phyloP scores from a whole-genome alignment of 208 protist genomes.

The Acanthamoeba royreba region DNA sequence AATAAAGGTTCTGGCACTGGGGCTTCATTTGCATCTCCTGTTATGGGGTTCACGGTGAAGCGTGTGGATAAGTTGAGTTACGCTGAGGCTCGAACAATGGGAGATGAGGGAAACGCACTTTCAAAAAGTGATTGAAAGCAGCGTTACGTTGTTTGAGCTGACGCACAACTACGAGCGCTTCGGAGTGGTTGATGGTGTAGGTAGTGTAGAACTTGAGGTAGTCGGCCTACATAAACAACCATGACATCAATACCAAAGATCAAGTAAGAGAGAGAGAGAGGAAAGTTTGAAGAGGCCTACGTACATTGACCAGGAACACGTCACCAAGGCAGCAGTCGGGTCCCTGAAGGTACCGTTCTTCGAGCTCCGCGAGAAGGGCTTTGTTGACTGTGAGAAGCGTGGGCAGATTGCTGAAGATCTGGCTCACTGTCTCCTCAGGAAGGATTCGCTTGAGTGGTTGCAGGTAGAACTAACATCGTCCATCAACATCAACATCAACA shows the following conservation, averaged over 20 bases:
- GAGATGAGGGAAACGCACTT: neutral
- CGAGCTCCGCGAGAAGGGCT: neutral
- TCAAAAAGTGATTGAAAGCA: neutral
- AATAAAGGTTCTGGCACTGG: slow-evolving; percentile 9
- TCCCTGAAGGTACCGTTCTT: neutral
- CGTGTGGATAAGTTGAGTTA: neutral
- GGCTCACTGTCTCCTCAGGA: neutral
- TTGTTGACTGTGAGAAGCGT: slow-evolving; percentile 1
- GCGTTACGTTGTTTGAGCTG: neutral
- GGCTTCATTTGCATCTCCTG: slow-evolving; percentile 44
- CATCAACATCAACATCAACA: neutral
- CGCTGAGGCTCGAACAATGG: neutral
- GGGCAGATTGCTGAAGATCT: slow-evolving; percentile 27
- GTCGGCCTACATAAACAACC: neutral
- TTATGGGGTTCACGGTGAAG: neutral
- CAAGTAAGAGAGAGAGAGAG: no score
- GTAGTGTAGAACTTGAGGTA: slow-evolving; percentile 41
- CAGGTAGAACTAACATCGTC: neutral
- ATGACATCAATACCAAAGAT: neutral
- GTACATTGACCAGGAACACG: neutral
- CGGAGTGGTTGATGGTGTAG: slow-evolving; percentile 27
- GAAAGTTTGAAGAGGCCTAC: neutral
- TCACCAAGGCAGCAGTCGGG: neutral
- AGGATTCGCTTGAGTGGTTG: slow-evolving; percentile 11
- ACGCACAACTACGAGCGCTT: neutral